phyloP scores from a whole-genome alignment of 2,329 filamentous ascomycete genomes.

The Colletotrichum aenigma region DNA sequence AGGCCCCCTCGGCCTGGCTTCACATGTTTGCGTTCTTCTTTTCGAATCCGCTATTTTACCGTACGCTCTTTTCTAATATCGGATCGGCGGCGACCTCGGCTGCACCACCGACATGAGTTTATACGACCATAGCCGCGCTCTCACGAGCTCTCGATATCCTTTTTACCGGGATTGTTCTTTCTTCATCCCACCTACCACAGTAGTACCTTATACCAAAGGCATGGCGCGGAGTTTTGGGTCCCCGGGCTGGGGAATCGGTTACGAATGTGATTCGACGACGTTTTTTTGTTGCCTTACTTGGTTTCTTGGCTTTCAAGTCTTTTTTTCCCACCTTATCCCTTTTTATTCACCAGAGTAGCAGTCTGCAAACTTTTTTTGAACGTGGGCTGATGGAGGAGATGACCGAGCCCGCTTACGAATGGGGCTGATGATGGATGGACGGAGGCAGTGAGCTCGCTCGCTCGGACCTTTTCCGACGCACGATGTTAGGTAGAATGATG shows the following conservation, averaged over 20 bases:
- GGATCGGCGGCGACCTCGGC: background rate
- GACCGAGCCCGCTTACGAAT: background rate
- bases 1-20: background rate
- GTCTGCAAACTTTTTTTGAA: background rate
- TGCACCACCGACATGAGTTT: constrained; percentile 12
- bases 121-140: constrained; percentile 8
- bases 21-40: background rate
- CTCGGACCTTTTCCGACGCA: background rate
- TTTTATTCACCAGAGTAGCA: background rate
- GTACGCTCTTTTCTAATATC: constrained; percentile 18
- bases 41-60: constrained; percentile 6
- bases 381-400: background rate
- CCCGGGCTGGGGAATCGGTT: background rate
- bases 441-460: background rate
- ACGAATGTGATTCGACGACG: constrained; percentile 13
- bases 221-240: constrained; percentile 23
- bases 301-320: background rate
- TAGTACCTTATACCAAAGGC: constrained; percentile 21
- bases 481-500: background rate
- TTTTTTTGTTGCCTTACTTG: background rate
- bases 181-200: background rate
- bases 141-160: constrained; percentile 19
- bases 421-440: background rate
- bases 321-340: background rate
- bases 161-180: background rate